Percentiles rank a stretch among this genome's conserved stretches.
These are phyloP conservation scores for Blastocystis sp. DNA, from an alignment of 352 stramenopile genomes.

Conservation along the genomic window DNA sequence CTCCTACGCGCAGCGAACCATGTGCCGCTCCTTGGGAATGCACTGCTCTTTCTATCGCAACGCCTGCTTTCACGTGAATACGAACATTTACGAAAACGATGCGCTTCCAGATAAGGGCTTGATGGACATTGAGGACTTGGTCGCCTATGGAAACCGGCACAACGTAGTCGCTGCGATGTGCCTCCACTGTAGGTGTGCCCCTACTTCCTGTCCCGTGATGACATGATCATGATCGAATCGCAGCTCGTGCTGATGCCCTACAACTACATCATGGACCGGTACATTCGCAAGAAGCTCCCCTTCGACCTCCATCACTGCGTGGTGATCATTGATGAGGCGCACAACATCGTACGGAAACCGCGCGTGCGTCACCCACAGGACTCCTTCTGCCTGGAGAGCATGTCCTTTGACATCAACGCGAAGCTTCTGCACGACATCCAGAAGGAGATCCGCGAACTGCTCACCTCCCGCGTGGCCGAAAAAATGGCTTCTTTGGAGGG, in stretches of 20 bases:
- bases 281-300: constrained; percentile 78
- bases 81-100: constrained; percentile 70
- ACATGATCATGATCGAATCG: constrained; percentile 81
- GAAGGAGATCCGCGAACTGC: constrained; percentile 75
- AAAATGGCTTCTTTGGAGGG: constrained; percentile 75
- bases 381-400: constrained; percentile 85
- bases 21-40: constrained; percentile 35
- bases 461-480: not conserved
- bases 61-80: not conserved
- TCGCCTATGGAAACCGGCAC: constrained; percentile 3
- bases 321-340: constrained; percentile 98
- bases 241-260: constrained; percentile 97
- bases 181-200: constrained; percentile 83
- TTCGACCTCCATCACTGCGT: constrained; percentile 91
- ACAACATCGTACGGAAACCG: constrained; percentile 88
- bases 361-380: constrained; percentile 73
- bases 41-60: constrained; percentile 60
- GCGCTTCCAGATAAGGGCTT: constrained; percentile 74
- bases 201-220: constrained; percentile 89
- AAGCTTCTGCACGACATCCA: constrained; percentile 87
- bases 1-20: not conserved
- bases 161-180: constrained; percentile 34
- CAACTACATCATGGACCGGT: constrained; percentile 97
- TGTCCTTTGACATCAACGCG: constrained; percentile 89
- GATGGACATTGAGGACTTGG: constrained; percentile 97